A percentile compares a stretch with the other conserved stretches of the same genome.
These are phyloP conservation scores for Globisporangium apiculatum DNA, from an alignment of 352 stramenopile species.

Conservation along the genomic window DNA sequence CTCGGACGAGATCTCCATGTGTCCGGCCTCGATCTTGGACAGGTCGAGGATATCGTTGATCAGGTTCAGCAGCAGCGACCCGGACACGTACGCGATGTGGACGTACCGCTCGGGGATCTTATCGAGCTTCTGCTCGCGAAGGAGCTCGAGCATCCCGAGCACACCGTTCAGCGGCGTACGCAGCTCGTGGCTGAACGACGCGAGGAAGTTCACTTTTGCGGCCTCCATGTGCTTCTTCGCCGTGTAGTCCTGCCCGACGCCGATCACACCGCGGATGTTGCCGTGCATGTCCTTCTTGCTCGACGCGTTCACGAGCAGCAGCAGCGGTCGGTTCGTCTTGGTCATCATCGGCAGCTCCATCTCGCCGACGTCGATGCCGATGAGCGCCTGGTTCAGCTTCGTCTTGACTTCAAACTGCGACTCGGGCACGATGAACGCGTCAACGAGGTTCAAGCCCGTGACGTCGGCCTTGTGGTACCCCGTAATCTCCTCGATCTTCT, in stretches of 20 bases:
- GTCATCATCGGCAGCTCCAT: conserved; percentile 71
- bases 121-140: conserved; percentile 43
- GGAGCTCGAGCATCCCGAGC: conserved; percentile 67
- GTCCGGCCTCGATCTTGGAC: conserved; percentile 89
- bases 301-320: conserved; percentile 58
- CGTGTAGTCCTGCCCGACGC: conserved; percentile 87
- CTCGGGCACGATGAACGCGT: conserved; percentile 53
- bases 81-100: conserved; percentile 65
- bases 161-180: conserved; percentile 70
- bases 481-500: conserved; percentile 72
- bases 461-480: conserved; percentile 56
- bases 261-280: conserved; percentile 85
- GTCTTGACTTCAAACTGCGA: conserved; percentile 43
- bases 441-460: conserved; percentile 47
- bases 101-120: conserved; percentile 57
- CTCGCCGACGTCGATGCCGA: conserved; percentile 60
- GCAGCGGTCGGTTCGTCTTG: conserved; percentile 25
- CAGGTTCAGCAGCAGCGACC: conserved; percentile 55
- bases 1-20: conserved; percentile 74
- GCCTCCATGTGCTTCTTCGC: conserved; percentile 68
- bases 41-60: conserved; percentile 87
- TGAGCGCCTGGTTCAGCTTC: conserved; percentile 53
- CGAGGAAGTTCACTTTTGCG: conserved; percentile 57
- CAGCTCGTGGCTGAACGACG: conserved; percentile 63
- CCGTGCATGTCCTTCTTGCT: conserved; percentile 82